These are phyloP conservation scores for Oryza australiensis DNA, from an alignment of 176 grass and related monocot genomes.

Conservation along the genomic window DNA sequence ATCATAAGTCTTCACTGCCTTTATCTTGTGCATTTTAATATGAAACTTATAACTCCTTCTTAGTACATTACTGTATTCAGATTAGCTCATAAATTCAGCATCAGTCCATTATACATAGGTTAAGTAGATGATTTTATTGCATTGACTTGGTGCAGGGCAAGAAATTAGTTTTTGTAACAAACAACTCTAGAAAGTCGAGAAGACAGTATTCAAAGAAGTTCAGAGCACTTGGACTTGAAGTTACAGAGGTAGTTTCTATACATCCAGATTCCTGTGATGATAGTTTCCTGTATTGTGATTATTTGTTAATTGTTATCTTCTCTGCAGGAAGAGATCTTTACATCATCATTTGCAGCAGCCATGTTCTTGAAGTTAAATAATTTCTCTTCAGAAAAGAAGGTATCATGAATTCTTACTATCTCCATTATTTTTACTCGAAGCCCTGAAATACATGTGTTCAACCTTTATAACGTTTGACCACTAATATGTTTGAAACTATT, in stretches of 20 bases:
- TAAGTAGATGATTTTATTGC: constrained; percentile 25
- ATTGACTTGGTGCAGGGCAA: constrained; percentile 65
- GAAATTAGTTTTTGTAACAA: constrained; percentile 90
- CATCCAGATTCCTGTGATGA: constrained; percentile 6
- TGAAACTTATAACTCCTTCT: background rate
- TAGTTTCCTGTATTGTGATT: constrained; percentile 18
- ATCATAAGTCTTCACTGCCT: background rate
- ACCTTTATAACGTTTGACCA: background rate
- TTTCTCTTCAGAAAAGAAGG: constrained; percentile 86
- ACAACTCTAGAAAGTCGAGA: constrained; percentile 91
- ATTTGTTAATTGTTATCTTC: constrained; percentile 30
- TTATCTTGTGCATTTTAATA: constrained; percentile 12
- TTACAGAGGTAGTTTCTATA: constrained; percentile 62
- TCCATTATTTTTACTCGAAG: background rate
- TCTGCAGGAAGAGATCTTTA: constrained; percentile 87
- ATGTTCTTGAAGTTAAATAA: constrained; percentile 91
- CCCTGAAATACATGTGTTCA: background rate
- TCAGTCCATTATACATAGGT: background rate
- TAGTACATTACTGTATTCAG: background rate
- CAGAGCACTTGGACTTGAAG: constrained; percentile 75
- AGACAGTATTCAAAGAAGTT: constrained; percentile 88
- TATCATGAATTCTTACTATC: constrained; percentile 8
- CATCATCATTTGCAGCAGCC: constrained; percentile 89
- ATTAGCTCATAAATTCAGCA: constrained; percentile 9
- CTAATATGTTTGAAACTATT: background rate